Base-by-base conservation (phyloP, 768 basidiomycete genomes). In the Suillus subalutaceus region DNA sequence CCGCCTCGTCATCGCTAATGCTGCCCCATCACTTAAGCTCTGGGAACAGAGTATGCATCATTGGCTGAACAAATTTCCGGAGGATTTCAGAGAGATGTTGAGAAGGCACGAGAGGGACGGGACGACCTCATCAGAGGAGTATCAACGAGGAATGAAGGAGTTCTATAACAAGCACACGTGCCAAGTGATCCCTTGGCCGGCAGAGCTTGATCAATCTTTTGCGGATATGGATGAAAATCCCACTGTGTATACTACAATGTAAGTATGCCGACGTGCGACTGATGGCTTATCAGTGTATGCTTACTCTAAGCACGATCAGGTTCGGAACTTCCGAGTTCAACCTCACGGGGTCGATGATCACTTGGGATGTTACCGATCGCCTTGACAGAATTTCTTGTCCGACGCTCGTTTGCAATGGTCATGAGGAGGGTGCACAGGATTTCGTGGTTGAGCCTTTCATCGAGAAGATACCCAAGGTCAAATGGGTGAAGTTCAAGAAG, bases 331-430 rank as follows among this genome's bases (percentile, higher is more conserved):
- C 78, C n/a, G 81, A 82, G 68, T 81, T 82, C 68, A 73, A 73
- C 38, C 77, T 80, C 37, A 74, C 78, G 13, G 82, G 82, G 0
- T 73, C 80, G 1, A 63, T 87, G 53, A 81, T 82, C 69, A 68
- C 75, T 2, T 88, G 86, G 86, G 72, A 78, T 20, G 79, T 85
- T 62, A 70, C 84, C 23, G 79, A 82, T 43, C 75, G 80, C 10
- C 72, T 86, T 12, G 74, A 79, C 66, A 79, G 73, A 3, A 82
- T 86, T 40, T 50, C 64, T 6, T 74, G 75, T 12, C 76, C 80
- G 1, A 81, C 81, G 0, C 73, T 87, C 37, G 62, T 82, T 35
- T 77, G 76, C 57, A 80, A 82, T 37, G 80, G 79, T 0, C 66
- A 65, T 20, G 72, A 79, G 63, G 84, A 83, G 62, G 73, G 75